Conservation (phyloP, 1,139 yeast genomes). For the Pichia sp. region DNA sequence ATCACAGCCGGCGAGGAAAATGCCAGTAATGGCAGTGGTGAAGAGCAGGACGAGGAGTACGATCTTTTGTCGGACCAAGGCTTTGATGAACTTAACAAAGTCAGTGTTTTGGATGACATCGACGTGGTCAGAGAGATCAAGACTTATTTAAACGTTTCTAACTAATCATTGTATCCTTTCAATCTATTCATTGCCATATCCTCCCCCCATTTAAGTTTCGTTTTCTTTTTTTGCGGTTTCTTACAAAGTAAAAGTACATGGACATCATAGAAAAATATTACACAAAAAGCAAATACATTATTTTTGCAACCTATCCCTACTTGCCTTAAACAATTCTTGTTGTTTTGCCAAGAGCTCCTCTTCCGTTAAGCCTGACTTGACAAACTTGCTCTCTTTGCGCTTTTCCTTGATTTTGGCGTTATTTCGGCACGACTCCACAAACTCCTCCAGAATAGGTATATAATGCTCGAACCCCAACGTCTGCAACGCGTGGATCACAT, state of each 20-base stretch:
- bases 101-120: constrained; percentile 47
- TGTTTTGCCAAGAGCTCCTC: constrained; percentile 90
- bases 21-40: not conserved
- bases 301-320: constrained; percentile 69
- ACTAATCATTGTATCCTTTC: not conserved
- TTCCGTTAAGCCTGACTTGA: constrained; percentile 85
- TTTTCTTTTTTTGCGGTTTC: not conserved
- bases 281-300: constrained; percentile 21
- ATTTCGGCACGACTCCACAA: constrained; percentile 60
- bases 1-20: constrained; percentile 9
- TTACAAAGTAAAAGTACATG: not conserved
- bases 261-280: not conserved
- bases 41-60: constrained; percentile 38
- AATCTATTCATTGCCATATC: not conserved
- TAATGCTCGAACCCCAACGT: constrained; percentile 87
- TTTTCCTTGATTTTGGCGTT: constrained; percentile 87
- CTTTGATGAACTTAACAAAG: constrained; percentile 50
- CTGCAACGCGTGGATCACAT: constrained; percentile 83
- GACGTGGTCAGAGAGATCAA: constrained; percentile 36
- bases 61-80: constrained; percentile 38
- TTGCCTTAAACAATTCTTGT: constrained; percentile 85
- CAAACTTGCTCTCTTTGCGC: constrained; percentile 87
- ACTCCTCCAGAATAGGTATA: constrained; percentile 56
- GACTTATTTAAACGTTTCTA: constrained; percentile 1
- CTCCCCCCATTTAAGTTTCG: not conserved